Evolutionary conservation across 306 rosid species (phyloP), one percentile per base, ranked within the genome.

Genomic region (Begonia masoniana): DNA sequence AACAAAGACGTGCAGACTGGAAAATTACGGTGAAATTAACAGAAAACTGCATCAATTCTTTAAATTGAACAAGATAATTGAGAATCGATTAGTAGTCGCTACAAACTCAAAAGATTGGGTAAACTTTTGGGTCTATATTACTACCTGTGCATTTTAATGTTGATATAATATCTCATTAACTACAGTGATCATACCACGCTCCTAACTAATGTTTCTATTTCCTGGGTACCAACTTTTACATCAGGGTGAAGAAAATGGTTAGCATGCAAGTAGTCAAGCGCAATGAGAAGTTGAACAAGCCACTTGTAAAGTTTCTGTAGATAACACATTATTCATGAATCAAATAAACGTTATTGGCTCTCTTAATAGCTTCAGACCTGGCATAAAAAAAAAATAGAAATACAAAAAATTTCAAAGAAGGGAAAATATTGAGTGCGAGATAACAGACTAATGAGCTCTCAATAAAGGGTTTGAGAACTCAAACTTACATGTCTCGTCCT

Each of bases 171-270:
- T n/a, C n/a, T n/a, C n/a, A n/a, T n/a, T n/a, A n/a, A n/a, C n/a
- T n/a, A n/a, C n/a, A n/a, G n/a, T n/a, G n/a, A n/a, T n/a, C n/a
- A n/a, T n/a, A n/a, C n/a, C n/a, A n/a, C n/a, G n/a, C n/a, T n/a
- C 47, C 16, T 10, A 55, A 17, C 67, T 31, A 58, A 50, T 54
- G 41, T 51, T 55, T 41, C 45, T n/a, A 41, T 58, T 14, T 4
- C 17, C 41, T 41, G 41, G 15, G 43, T 47, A 51, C 74, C 31
- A 13, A 78, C 83, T 80, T 78, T 78, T 63, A 78, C 83, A 74
- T 78, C 83, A 42, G 80, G 83, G 46, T 78, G 83, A 67, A 78
- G 77, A 67, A 78, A 70, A 58, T 74, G 80, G 64, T 73, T 78
- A 13, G 77, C 73, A 58, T 78, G 80, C 68, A 78, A 75, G 48